phyloP scores from a whole-genome alignment of 805 yeast species.

The Spathaspora girioi region DNA sequence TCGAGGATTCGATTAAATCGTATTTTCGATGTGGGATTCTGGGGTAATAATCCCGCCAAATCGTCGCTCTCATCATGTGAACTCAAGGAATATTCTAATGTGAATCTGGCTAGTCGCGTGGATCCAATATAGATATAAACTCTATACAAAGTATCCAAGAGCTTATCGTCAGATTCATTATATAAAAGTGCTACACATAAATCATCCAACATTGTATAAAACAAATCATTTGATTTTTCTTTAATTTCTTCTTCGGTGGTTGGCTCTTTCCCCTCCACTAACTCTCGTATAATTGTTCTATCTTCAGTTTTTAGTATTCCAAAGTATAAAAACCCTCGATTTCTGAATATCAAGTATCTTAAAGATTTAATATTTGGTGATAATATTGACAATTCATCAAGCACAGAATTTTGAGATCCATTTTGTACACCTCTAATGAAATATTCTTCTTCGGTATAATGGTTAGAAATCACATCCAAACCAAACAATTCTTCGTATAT shows the following conservation, averaged over 20 bases:
- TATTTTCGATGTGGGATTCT: slow-evolving; percentile 2
- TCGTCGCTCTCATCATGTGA: slow-evolving; percentile 43
- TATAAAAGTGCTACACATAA: slow-evolving; percentile 61
- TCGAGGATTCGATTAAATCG: neutral
- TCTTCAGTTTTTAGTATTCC: slow-evolving; percentile 27
- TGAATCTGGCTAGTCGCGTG: slow-evolving; percentile 47
- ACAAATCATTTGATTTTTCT: slow-evolving; percentile 28
- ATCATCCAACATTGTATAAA: slow-evolving; percentile 55
- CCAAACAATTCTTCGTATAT: slow-evolving; percentile 62
- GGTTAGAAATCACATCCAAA: slow-evolving; percentile 58
- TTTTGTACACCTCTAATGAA: slow-evolving; percentile 37
- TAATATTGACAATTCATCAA: slow-evolving; percentile 39
- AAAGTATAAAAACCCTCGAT: slow-evolving; percentile 71
- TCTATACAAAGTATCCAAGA: slow-evolving; percentile 48
- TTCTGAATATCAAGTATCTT: slow-evolving; percentile 75
- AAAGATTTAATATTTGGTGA: slow-evolving; percentile 73
- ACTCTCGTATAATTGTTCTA: slow-evolving; percentile 5
- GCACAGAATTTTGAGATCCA: slow-evolving; percentile 27
- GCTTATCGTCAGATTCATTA: slow-evolving; percentile 60
- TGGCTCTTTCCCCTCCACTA: slow-evolving; percentile 5
- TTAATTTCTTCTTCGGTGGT: neutral
- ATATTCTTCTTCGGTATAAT: slow-evolving; percentile 37
- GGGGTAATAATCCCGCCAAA: slow-evolving; percentile 24
- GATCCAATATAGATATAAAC: slow-evolving; percentile 49
- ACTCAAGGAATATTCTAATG: slow-evolving; percentile 57